Evolutionary conservation across 768 basidiomycete species (phyloP).

Genomic region (Termitomyces eurrhizus): DNA sequence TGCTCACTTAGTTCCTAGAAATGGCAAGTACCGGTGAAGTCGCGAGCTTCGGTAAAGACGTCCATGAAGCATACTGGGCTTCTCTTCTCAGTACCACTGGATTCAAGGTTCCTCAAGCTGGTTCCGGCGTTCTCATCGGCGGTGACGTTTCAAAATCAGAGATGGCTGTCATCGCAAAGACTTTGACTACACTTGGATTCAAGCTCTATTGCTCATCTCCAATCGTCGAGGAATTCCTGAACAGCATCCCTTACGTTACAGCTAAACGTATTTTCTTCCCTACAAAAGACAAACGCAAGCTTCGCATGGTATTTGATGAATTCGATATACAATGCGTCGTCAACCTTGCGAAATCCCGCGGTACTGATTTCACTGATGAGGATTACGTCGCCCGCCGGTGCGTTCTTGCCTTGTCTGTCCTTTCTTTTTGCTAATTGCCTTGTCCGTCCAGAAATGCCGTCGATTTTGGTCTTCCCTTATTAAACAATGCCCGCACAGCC

Average conservation of each 20-base stretch:
- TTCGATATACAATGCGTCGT: constrained; percentile 93
- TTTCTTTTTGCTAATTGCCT: neutral
- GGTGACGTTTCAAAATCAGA: constrained; percentile 88
- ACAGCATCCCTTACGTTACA: constrained; percentile 67
- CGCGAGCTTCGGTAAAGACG: constrained; percentile 89
- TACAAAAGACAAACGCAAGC: constrained; percentile 90
- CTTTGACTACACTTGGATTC: constrained; percentile 84
- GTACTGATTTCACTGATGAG: constrained; percentile 75
- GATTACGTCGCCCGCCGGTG: constrained; percentile 94
- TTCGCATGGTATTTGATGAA: constrained; percentile 91
- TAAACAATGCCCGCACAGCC: constrained; percentile 89
- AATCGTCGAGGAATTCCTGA: constrained; percentile 77
- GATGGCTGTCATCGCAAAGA: constrained; percentile 78
- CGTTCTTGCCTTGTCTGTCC: constrained; percentile 19
- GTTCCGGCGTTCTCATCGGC: constrained; percentile 88
- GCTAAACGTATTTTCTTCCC: constrained; percentile 96
- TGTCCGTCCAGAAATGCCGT: constrained; percentile 70
- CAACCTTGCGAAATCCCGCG: constrained; percentile 84
- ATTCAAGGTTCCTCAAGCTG: constrained; percentile 83
- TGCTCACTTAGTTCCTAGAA: constrained; percentile 42
- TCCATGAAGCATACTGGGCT: constrained; percentile 96
- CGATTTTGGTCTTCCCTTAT: constrained; percentile 88
- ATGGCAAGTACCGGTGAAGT: constrained; percentile 99
- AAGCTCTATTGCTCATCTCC: constrained; percentile 89
- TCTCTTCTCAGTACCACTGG: constrained; percentile 94